Evolutionary conservation across 371 early-diverging fungal genomes (phyloP), one percentile per base, ranked within the genome.

Genomic region (Mucor indicus): DNA sequence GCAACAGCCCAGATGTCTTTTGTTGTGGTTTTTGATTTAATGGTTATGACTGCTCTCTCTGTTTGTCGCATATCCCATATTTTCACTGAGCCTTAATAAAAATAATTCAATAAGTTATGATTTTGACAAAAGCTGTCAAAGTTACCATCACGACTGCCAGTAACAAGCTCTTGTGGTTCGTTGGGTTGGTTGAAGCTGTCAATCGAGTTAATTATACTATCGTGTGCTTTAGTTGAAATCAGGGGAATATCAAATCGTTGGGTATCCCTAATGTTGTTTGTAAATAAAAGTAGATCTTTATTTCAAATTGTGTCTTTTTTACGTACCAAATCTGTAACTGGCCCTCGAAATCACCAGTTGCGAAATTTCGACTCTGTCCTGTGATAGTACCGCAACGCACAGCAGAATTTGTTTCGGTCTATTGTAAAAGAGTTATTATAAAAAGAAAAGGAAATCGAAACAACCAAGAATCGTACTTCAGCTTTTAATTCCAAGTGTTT

Each of bases 321-420:
- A 13, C 31, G 41, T 63, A 78, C 83, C 86, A 91, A 20, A 85
- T 40, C 38, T 73, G 68, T 42, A 92, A 51, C 21, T 72, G 65
- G 2, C 92, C 92, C 4, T 79, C 77, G 61, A 89, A 89, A 54
- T 87, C 83, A 13, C 92, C 92, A 0, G 88, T 87, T 5, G 87
- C 84, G 24, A 90, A 50, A 30, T 85, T 80, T 20, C 86, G 77
- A 15, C 60, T 33, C 13, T 66, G 64, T 6, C 81, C 58, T 8
- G 77, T 56, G 2, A 84, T 72, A 0, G 89, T 81, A 5, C 79
- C 60, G 63, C 89, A 82, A 68, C 87, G 81, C 61, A 88, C 60
- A 20, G 86, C 68, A 32, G 72, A 51, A 46, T 64, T 53, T 51
- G 83, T 80, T 64, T 69, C 72, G 13, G 60, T 61, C 75, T 75